Base-by-base conservation (phyloP, 1,284 basidiomycete species). In the Naganishia albida region DNA sequence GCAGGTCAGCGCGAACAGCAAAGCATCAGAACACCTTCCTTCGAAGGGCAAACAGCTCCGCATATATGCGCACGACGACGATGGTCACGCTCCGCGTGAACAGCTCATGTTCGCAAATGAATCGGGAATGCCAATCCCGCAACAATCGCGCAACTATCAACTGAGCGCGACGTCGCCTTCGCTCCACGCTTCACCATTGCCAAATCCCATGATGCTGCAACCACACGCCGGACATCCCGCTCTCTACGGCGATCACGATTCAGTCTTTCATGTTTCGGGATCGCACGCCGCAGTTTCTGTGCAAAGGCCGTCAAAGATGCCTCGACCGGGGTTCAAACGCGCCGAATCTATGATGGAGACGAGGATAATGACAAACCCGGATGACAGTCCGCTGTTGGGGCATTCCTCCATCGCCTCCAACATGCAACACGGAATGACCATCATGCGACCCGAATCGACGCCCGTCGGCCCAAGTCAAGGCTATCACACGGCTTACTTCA, bases 341-440 rank as follows among this genome's bases (percentile, higher is more conserved):
- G 57, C 57, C 57, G 57, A 60, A 40, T 60, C 57, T 6, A 60
- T 60, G 57, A 26, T 60, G 57, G 57, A 60, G 40, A 28, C 57
- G n/a, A 48, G 57, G 44, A 49, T 60, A 15, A 60, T 50, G 57
- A 46, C 46, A 18, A 60, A n/a, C 23, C 23, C 18, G 25, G 57
- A 42, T 1, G n/a, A 60, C 15, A 60, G 57, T 40, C 57, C 57
- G 46, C 57, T 60, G 12, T 10, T 39, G 34, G 34, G 34, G 16
- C 26, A 60, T 26, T 34, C 57, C 10, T 46, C n/a, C 34, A 6
- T 40, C 18, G 2, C 57, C 15, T 46, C 28, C 28, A 59, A 59
- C 56, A 28, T 50, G 38, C 57, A 60, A 25, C 46, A 39, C 26
- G 57, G 57, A 25, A 60, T 60, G 57, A 18, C 57, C 34, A 60